Conservation (phyloP, 225 moss, liverwort and hornwort species). For the Pseudoscleropodium purum region DNA sequence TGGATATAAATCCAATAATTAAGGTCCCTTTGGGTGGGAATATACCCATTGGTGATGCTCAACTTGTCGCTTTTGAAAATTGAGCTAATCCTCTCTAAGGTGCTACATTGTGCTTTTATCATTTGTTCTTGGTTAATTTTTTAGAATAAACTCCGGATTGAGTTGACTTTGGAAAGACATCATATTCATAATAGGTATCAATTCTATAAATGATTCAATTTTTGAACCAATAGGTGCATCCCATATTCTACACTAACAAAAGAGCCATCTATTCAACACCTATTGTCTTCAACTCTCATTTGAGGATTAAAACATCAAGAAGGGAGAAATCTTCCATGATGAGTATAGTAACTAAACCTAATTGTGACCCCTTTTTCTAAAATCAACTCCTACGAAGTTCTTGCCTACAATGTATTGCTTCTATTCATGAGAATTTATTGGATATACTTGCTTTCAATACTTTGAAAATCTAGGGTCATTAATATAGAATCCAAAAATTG, state of each 20-base stretch:
- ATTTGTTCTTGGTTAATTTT: too few species aligned
- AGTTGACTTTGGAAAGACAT: fast-evolving
- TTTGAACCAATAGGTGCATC: background rate
- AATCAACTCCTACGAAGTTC: background rate
- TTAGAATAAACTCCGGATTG: too few species aligned
- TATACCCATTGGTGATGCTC: background rate
- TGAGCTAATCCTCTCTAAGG: too few species aligned
- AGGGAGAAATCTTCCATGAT: background rate
- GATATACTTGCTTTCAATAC: background rate
- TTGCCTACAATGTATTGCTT: background rate
- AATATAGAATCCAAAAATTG: fast-evolving
- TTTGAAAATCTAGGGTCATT: background rate
- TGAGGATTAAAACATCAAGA: background rate
- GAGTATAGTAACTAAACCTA: background rate
- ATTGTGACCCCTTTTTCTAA: background rate
- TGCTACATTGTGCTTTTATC: too few species aligned
- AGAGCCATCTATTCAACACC: too few species aligned
- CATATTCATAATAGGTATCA: background rate
- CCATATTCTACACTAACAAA: fast-evolving
- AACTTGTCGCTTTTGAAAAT: background rate
- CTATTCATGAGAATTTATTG: background rate
- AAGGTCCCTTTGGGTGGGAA: background rate
- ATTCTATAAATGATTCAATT: background rate
- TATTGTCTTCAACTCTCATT: background rate
- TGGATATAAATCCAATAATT: background rate